Conservation (phyloP, 148 eudicot species). For the Chenopodium berlandieri region DNA sequence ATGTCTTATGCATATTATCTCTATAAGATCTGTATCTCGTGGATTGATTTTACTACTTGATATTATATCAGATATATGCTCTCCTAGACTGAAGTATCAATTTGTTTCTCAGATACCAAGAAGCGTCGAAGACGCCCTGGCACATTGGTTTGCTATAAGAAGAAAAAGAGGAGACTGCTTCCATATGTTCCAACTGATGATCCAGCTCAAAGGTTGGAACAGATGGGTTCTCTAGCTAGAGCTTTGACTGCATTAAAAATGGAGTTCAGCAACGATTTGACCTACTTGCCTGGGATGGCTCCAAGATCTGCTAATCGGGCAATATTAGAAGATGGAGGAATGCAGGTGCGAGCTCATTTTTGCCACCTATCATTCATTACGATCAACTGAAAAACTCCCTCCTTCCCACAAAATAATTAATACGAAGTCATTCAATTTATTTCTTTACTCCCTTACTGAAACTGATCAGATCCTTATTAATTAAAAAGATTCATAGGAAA, state of each 20-base stretch:
- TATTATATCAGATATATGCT: neutral
- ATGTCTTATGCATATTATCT: neutral
- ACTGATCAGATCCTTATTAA: neutral
- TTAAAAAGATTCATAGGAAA: neutral
- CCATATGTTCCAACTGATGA: conserved; percentile 69
- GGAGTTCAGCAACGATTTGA: conserved; percentile 69
- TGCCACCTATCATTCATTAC: neutral
- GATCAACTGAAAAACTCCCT: neutral
- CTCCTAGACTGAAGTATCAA: conserved; percentile 19
- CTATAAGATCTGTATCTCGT: neutral
- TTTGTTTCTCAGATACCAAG: conserved; percentile 50
- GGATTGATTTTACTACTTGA: neutral
- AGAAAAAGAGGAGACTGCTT: conserved; percentile 59
- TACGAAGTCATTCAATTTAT: too few species aligned
- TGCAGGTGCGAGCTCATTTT: conserved; percentile 58
- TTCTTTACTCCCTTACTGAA: neutral
- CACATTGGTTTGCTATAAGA: conserved; percentile 65
- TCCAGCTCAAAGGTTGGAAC: conserved; percentile 52
- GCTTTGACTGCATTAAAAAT: conserved; percentile 61
- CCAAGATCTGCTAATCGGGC: conserved; percentile 83
- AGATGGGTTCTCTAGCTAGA: conserved; percentile 80
- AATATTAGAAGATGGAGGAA: conserved; percentile 71
- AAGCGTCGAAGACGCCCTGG: conserved; percentile 67
- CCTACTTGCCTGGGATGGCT: conserved; percentile 74
- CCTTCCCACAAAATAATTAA: neutral